Conservation (phyloP, 202 grass and related monocot genomes). For the Alloteropsis angusta region DNA sequence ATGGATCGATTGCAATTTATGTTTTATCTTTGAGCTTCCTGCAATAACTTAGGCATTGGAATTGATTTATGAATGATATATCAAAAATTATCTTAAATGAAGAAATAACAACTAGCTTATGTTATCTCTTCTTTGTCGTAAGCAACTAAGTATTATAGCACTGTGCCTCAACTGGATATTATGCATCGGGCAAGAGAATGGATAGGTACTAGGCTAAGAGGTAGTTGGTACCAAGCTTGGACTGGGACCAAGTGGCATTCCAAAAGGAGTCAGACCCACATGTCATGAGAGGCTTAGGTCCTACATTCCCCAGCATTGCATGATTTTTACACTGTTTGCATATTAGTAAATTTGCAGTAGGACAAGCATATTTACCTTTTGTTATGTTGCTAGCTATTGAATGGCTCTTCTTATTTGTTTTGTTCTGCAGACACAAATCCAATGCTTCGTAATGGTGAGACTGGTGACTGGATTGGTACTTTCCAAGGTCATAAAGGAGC, state of each 20-base stretch:
- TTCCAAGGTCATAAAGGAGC: conserved; percentile 99
- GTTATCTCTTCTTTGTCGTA: neutral
- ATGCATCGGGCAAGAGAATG: neutral
- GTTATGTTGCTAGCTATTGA: neutral
- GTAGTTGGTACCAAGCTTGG: neutral
- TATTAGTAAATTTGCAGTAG: neutral
- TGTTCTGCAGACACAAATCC: conserved; percentile 69
- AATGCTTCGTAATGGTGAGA: conserved; percentile 97
- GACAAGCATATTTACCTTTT: neutral
- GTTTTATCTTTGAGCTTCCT: neutral
- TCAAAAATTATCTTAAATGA: neutral
- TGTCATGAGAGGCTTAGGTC: neutral
- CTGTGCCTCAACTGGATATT: neutral
- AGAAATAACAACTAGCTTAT: neutral
- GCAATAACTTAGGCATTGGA: neutral
- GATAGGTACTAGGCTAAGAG: neutral
- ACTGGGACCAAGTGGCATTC: neutral
- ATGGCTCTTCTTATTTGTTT: neutral
- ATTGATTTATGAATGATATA: neutral
- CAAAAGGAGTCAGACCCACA: neutral
- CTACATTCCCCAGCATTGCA: neutral
- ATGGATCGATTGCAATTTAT: neutral
- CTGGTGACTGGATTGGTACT: conserved; percentile 99
- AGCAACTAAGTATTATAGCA: neutral
- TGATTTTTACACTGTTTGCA: neutral